A percentile compares a stretch with the other conserved stretches of the same genome.
phyloP scores from a whole-genome alignment of 2,329 filamentous ascomycete genomes.

The Pseudohalonectria lignicola region DNA sequence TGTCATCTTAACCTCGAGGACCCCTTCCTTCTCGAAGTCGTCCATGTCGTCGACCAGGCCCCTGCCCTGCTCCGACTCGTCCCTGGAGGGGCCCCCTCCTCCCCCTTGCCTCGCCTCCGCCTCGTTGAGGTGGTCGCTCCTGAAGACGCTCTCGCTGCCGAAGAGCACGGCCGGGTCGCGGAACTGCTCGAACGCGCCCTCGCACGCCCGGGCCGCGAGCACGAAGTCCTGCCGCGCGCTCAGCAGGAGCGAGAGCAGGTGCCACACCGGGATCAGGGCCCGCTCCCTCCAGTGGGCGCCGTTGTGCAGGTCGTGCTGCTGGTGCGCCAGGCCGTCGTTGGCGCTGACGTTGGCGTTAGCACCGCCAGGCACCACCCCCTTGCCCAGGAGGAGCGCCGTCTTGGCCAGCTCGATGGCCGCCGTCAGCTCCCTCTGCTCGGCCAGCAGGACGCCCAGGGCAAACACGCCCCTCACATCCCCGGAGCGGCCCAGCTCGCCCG shows the following conservation, averaged over 20 bases:
- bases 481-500: constrained; percentile 52
- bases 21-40: constrained; percentile 69
- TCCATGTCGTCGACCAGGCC: constrained; percentile 72
- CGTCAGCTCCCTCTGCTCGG: constrained; percentile 72
- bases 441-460: constrained; percentile 71
- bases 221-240: constrained; percentile 79
- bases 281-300: constrained; percentile 51
- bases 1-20: constrained; percentile 94
- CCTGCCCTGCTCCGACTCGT: constrained; percentile 18
- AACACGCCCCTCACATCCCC: constrained; percentile 70
- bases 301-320: constrained; percentile 27
- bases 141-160: constrained; percentile 47
- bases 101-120: constrained; percentile 19
- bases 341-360: too few relatives aligned
- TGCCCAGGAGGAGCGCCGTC: constrained; percentile 55
- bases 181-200: constrained; percentile 87
- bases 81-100: constrained; percentile 3
- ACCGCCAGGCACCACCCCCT: too few relatives aligned
- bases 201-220: constrained; percentile 72
- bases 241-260: constrained; percentile 75
- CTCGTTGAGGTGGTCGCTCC: constrained; percentile 58
- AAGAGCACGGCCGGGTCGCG: constrained; percentile 61
- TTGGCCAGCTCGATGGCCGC: constrained; percentile 76
- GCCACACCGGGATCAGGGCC: constrained; percentile 72
- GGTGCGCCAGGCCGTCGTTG: too few relatives aligned